These are phyloP conservation scores for Suillus fuscotomentosus DNA, from an alignment of 768 basidiomycete species.

Conservation along the genomic window DNA sequence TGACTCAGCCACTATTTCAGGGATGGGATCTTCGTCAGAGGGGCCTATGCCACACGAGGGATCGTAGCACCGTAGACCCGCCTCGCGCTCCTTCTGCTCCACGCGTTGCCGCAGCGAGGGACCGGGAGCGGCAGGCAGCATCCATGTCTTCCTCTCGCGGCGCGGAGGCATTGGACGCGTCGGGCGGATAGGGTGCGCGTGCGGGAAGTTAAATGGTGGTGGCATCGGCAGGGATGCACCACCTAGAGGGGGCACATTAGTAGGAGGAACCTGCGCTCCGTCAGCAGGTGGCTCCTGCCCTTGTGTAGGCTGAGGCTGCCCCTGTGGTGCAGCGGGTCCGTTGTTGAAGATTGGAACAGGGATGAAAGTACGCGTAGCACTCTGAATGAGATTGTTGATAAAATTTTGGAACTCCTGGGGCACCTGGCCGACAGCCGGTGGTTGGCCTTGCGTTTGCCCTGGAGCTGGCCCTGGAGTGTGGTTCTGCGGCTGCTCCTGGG, in stretches of 20 bases:
- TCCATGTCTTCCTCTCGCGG: conserved; percentile 50
- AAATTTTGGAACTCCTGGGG: conserved; percentile 1
- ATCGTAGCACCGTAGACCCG: conserved; percentile 71
- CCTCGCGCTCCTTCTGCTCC: conserved; percentile 70
- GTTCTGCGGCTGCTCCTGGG: background rate
- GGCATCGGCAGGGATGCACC: background rate
- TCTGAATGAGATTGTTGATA: conserved; percentile 2
- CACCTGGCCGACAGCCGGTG: background rate
- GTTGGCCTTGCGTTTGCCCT: background rate
- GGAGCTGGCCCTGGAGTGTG: background rate
- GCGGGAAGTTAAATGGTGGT: conserved; percentile 12
- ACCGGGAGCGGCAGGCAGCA: conserved; percentile 62
- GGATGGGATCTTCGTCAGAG: conserved; percentile 65
- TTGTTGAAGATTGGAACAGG: background rate
- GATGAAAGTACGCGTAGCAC: background rate
- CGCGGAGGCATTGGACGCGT: conserved; percentile 24
- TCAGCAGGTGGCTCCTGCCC: conserved; percentile 5
- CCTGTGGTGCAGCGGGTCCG: background rate
- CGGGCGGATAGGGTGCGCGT: conserved; percentile 16
- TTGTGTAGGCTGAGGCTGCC: conserved; percentile 14
- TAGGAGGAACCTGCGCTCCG: conserved; percentile 11
- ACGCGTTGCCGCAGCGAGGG: conserved; percentile 70
- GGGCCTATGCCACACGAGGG: conserved; percentile 74
- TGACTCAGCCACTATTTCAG: conserved; percentile 23
- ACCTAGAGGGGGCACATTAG: conserved; percentile 11